These are phyloP conservation scores for Golubevia pallescens DNA, from an alignment of 1,284 basidiomycete species.

Conservation along the genomic window DNA sequence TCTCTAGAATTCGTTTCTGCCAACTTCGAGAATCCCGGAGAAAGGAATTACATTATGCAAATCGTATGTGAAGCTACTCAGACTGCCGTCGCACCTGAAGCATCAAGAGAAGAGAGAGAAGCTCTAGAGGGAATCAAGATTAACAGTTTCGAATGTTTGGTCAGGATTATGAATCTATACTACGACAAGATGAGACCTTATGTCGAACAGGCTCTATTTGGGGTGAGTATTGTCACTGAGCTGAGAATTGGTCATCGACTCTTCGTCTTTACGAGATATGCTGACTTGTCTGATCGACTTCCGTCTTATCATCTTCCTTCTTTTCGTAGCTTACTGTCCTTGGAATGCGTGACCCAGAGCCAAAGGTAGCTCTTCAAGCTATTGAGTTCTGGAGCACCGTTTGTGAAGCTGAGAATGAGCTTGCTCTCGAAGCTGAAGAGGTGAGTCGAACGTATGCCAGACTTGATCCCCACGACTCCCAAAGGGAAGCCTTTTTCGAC, in stretches of 20 bases:
- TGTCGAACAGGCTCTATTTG: slow-evolving; percentile 98
- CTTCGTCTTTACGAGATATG: no score
- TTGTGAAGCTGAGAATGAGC: slow-evolving; percentile 94
- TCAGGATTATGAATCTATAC: slow-evolving; percentile 95
- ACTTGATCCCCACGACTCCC: no score
- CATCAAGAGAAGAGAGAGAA: slow-evolving; percentile 52
- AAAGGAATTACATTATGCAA: slow-evolving; percentile 99
- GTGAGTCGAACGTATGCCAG: slow-evolving; percentile 68
- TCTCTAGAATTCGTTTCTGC: slow-evolving; percentile 96
- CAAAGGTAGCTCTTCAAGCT: slow-evolving; percentile 90
- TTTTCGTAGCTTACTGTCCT: no score
- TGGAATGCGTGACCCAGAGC: slow-evolving; percentile 94
- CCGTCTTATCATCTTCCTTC: background rate
- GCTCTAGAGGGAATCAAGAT: slow-evolving; percentile 39
- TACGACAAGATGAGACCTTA: slow-evolving; percentile 99
- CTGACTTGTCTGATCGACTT: background rate
- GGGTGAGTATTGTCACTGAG: slow-evolving; percentile 69
- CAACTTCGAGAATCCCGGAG: slow-evolving; percentile 86
- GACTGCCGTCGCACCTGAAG: slow-evolving; percentile 83
- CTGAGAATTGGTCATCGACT: no score
- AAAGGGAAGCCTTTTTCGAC: no score
- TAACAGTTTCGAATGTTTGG: slow-evolving; percentile 82
- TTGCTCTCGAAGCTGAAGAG: slow-evolving; percentile 90
- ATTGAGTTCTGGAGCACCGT: slow-evolving; percentile 99
- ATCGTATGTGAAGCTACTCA: slow-evolving; percentile 99